A percentile compares a stretch with the other conserved stretches of the same genome.
These are phyloP conservation scores for Nothophoma quercina DNA, from an alignment of 2,329 filamentous ascomycete species.

Conservation along the genomic window DNA sequence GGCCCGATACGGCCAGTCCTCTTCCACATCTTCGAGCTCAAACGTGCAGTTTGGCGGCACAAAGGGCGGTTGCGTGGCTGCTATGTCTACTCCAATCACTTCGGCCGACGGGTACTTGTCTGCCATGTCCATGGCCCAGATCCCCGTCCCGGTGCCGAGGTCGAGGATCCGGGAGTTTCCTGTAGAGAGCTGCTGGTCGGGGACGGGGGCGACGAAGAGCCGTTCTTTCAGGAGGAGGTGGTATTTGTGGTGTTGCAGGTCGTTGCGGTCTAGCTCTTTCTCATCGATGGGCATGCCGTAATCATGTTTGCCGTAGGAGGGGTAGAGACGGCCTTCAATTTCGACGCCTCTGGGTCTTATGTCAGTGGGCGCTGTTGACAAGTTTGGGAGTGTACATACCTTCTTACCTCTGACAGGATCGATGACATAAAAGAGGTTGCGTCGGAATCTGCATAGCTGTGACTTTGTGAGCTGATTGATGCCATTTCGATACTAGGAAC, in stretches of 20 bases:
- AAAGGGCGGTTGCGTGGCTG: constrained; percentile 49
- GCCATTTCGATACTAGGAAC: not conserved
- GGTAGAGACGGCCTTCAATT: constrained; percentile 30
- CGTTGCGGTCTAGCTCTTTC: constrained; percentile 33
- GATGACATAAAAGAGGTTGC: constrained; percentile 33
- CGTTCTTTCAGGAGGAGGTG: constrained; percentile 26
- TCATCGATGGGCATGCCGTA: constrained; percentile 40
- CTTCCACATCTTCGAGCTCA: constrained; percentile 51
- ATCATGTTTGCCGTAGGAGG: constrained; percentile 30
- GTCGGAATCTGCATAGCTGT: constrained; percentile 31
- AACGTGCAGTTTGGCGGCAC: constrained; percentile 49
- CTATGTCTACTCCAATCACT: constrained; percentile 45
- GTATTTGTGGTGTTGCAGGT: constrained; percentile 37
- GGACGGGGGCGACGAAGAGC: constrained; percentile 26
- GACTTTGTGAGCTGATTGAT: constrained; percentile 2
- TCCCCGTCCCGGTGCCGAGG: constrained; percentile 32
- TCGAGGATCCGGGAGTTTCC: constrained; percentile 43
- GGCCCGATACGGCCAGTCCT: constrained; percentile 47
- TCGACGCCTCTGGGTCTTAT: too few relatives aligned
- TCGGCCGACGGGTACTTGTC: constrained; percentile 27
- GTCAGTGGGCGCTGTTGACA: too few relatives aligned
- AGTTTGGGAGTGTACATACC: too few relatives aligned
- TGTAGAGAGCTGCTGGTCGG: constrained; percentile 16
- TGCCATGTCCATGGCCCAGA: constrained; percentile 38
- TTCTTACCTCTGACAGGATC: constrained; percentile 30